phyloP scores from a whole-genome alignment of 2,329 filamentous ascomycete genomes.

The Dendryphion nanum region DNA sequence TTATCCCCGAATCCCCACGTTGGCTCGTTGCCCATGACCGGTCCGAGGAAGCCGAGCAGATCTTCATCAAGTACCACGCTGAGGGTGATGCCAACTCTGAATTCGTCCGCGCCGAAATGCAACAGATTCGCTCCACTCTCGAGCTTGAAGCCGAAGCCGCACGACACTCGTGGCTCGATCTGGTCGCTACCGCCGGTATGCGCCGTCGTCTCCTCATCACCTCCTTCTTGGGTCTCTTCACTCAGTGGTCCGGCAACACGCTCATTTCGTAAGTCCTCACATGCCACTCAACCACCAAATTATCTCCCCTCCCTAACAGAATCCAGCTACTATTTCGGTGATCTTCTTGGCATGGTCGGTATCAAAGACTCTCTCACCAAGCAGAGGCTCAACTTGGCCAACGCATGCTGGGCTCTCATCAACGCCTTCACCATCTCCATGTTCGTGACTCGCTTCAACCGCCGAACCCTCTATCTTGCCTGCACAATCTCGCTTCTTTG shows the following conservation, averaged over 20 bases:
- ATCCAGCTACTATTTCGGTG: conserved; percentile 57
- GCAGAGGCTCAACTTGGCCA: conserved; percentile 49
- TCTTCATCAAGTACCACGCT: conserved; percentile 63
- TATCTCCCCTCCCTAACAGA: neutral
- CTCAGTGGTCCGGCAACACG: conserved; percentile 64
- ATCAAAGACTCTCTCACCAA: conserved; percentile 45
- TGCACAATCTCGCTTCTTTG: conserved; percentile 28
- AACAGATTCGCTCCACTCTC: conserved; percentile 63
- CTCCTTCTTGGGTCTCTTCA: conserved; percentile 61
- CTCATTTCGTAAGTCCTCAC: conserved; percentile 45
- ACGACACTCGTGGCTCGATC: conserved; percentile 56
- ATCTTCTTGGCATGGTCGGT: conserved; percentile 58
- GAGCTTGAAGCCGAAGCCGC: conserved; percentile 51
- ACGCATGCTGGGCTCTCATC: conserved; percentile 58
- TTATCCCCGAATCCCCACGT: conserved; percentile 62
- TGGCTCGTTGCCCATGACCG: conserved; percentile 63
- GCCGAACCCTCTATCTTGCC: conserved; percentile 54
- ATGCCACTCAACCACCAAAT: neutral
- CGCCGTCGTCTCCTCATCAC: conserved; percentile 60
- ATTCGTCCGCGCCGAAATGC: conserved; percentile 63
- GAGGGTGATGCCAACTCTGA: conserved; percentile 57
- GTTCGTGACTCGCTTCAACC: conserved; percentile 53
- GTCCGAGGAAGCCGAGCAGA: conserved; percentile 57
- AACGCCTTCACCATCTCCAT: conserved; percentile 54
- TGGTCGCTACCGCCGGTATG: conserved; percentile 60